phyloP scores from a whole-genome alignment of 495 filamentous ascomycete species.

The Trichoderma asperelloides region DNA sequence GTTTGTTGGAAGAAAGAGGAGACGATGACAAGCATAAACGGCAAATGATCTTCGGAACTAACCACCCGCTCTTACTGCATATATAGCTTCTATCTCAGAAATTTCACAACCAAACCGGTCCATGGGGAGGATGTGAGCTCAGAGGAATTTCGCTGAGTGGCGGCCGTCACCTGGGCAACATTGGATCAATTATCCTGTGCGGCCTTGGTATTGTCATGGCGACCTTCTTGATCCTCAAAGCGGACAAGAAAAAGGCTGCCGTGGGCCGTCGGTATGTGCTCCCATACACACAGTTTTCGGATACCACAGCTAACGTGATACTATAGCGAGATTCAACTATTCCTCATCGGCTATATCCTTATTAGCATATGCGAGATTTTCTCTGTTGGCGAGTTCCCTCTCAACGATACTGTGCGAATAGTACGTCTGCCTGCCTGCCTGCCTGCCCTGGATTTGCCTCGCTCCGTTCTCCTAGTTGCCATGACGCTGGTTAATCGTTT shows the following conservation, averaged over 20 bases:
- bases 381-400: slow-evolving; percentile 79
- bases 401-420: slow-evolving; percentile 55
- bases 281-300: neutral
- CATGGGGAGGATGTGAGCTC: slow-evolving; percentile 60
- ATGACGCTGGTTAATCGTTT: slow-evolving; percentile 9
- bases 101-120: slow-evolving; percentile 32
- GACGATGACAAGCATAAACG: too few relatives aligned
- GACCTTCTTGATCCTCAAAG: slow-evolving; percentile 59
- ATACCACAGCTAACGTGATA: slow-evolving; percentile 17
- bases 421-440: slow-evolving; percentile 38
- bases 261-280: slow-evolving; percentile 75
- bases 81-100: slow-evolving; percentile 34
- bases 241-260: slow-evolving; percentile 89
- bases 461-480: slow-evolving; percentile 13
- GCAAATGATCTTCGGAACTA: neutral
- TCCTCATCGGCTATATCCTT: slow-evolving; percentile 78
- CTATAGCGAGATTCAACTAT: slow-evolving; percentile 88
- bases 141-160: slow-evolving; percentile 61
- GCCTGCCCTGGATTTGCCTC: slow-evolving; percentile 22
- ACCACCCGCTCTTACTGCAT: slow-evolving; percentile 5
- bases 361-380: slow-evolving; percentile 95
- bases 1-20: slow-evolving; percentile 29
- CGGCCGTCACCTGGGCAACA: slow-evolving; percentile 61
- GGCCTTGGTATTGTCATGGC: slow-evolving; percentile 65
- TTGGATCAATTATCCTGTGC: slow-evolving; percentile 86